Evolutionary conservation across 306 rosid genomes (phyloP), one percentile per base, ranked within the genome.

Genomic region (Casuarina cunninghamiana): DNA sequence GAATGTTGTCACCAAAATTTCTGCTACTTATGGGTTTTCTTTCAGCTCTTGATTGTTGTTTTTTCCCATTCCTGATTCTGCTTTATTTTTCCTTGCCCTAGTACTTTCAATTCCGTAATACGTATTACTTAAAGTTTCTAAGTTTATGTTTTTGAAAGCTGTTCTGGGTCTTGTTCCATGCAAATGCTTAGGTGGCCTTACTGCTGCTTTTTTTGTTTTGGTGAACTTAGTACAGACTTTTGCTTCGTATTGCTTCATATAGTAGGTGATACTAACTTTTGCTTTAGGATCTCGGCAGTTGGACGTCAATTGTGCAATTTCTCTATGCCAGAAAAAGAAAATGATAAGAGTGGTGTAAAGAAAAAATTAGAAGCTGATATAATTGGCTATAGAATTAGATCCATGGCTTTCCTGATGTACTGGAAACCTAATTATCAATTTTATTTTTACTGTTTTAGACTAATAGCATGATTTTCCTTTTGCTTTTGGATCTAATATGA

Each of bases 1-100:
- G 72, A 55, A 70, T 67, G 70, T 26, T 74, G 37, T 71, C 53
- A 17, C 45, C 48, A 61, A 26, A 26, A 13, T 55, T 63, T 26
- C 46, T 62, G 50, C 73, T 53, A 12, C 26, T 7, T 21, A 15
- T 10, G 21, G 71, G 21, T 76, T 44, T 53, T 39, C 44, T 51
- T 16, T 32, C 58, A 42, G 16, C 44, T 39, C 35, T 46, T 42
- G 75, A 3, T 3, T 68, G 19, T 39, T n/a, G 13, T 16, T 32
- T 16, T 32, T 21, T 50, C 21, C 50, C 44, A 1, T 75, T 21
- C 68, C 41, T 19, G 43, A 51, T 60, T 57, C 62, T 80, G 76
- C 37, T 44, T 26, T 7, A 21, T 78, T 58, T 78, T 62, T 62
- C 69, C 44, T 62, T 13, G n/a, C 13, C 41, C 5, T 11, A 32